Percentiles rank a stretch among this genome's conserved stretches.
Conservation (phyloP, 352 stramenopile species). For the Phytophthora pseudosyringae region DNA sequence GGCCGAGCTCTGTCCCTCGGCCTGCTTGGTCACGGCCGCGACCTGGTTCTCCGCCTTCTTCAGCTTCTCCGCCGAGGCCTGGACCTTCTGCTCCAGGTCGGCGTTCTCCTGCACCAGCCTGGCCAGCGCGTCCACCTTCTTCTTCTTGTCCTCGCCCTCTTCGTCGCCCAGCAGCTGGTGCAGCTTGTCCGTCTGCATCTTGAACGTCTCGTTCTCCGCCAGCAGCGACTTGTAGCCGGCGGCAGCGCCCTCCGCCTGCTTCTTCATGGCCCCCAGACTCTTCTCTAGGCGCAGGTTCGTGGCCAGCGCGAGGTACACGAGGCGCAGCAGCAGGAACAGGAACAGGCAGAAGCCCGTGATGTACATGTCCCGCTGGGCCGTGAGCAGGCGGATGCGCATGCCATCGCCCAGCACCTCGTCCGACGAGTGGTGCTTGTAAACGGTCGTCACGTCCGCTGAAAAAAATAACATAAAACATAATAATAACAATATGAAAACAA, state of each 20-base stretch:
- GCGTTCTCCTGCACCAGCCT: conserved; percentile 75
- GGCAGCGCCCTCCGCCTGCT: conserved; percentile 74
- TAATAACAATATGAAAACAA: conserved; percentile 8
- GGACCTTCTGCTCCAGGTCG: conserved; percentile 50
- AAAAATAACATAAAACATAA: conserved; percentile 12
- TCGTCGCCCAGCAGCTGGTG: conserved; percentile 50
- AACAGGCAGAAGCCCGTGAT: conserved; percentile 88
- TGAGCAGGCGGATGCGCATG: conserved; percentile 80
- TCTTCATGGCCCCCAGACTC: conserved; percentile 74
- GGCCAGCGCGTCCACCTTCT: conserved; percentile 52
- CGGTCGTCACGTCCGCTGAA: conserved; percentile 73
- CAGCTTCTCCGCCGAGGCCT: conserved; percentile 42
- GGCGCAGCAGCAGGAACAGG: conserved; percentile 77
- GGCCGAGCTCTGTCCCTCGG: conserved; percentile 73
- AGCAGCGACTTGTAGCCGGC: conserved; percentile 72
- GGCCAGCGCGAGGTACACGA: conserved; percentile 77
- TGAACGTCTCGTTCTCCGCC: conserved; percentile 72
- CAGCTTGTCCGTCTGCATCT: conserved; percentile 75
- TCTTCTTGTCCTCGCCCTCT: conserved; percentile 48
- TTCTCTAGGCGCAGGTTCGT: conserved; percentile 79
- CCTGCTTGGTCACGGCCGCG: conserved; percentile 75
- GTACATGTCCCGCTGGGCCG: conserved; percentile 87
- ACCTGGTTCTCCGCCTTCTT: conserved; percentile 57
- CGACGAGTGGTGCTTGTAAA: conserved; percentile 71
- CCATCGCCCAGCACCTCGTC: conserved; percentile 70